A percentile compares a stretch with the other conserved stretches of the same genome.
Evolutionary conservation across 495 filamentous ascomycete genomes (phyloP).

Genomic region (Hypoxylon intermedium): DNA sequence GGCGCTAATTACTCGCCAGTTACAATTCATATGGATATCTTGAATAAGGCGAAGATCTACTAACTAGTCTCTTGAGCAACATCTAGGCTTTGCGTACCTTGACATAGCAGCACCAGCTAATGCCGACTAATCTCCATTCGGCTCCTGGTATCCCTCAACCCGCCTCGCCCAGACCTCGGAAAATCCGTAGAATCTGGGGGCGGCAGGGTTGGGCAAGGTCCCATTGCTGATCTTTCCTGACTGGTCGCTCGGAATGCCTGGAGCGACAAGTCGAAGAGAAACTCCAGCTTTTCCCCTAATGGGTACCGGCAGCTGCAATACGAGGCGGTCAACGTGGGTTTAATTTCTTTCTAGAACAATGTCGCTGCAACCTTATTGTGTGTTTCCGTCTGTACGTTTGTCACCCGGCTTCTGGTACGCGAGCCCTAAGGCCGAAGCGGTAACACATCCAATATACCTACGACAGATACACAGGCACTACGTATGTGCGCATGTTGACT

Average conservation of each 20-base stretch:
- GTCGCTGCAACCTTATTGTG: conserved; percentile 22
- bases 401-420: conserved; percentile 31
- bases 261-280: conserved; percentile 14
- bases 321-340: conserved; percentile 35
- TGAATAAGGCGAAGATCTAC: no score
- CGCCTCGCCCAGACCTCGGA: conserved; percentile 29
- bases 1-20: no score
- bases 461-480: conserved; percentile 10
- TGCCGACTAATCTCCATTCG: conserved; percentile 15
- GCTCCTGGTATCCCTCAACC: conserved; percentile 11
- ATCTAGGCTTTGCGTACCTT: conserved; percentile 16
- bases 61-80: conserved; percentile 13
- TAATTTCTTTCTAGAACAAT: conserved; percentile 36
- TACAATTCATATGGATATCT: no score
- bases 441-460: conserved; percentile 23
- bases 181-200: conserved; percentile 32
- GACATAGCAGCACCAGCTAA: conserved; percentile 10
- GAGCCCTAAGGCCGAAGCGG: conserved; percentile 19
- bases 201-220: conserved; percentile 1
- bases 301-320: conserved; percentile 37
- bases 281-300: conserved; percentile 29
- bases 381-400: conserved; percentile 6
- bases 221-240: conserved; percentile 23
- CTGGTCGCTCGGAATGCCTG: conserved; percentile 16
- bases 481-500: conserved; percentile 28